Evolutionary conservation across 2,329 filamentous ascomycete genomes (phyloP).

Genomic region (Knufia fluminis): DNA sequence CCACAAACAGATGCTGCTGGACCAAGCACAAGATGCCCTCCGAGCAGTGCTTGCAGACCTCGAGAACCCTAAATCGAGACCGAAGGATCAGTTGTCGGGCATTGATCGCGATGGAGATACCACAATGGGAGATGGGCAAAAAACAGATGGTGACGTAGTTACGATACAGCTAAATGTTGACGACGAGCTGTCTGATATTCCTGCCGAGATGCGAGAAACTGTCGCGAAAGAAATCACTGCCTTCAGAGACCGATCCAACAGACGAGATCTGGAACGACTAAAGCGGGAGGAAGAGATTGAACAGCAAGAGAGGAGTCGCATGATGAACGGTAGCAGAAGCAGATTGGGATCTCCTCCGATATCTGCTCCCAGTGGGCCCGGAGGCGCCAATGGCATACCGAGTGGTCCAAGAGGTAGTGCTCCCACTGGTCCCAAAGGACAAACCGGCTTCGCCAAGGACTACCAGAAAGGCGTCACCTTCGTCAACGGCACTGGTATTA

Average conservation of each 20-base stretch:
- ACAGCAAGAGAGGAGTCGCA: conserved; percentile 65
- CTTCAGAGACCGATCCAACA: conserved; percentile 84
- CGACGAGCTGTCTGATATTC: conserved; percentile 91
- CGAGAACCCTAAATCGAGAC: conserved; percentile 53
- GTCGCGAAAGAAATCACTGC: conserved; percentile 90
- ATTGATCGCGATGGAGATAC: conserved; percentile 59
- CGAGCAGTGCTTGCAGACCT: conserved; percentile 60
- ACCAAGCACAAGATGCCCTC: conserved; percentile 59
- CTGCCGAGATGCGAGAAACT: conserved; percentile 88
- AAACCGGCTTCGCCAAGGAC: conserved; percentile 57
- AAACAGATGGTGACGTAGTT: conserved; percentile 59
- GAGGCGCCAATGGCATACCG: conserved; percentile 64
- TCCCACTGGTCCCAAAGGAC: conserved; percentile 60
- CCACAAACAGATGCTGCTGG: conserved; percentile 57
- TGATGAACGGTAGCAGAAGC: conserved; percentile 50
- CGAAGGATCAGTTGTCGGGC: conserved; percentile 36
- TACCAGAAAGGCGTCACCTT: conserved; percentile 73
- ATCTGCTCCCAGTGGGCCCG: conserved; percentile 52
- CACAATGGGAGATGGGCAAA: conserved; percentile 49
- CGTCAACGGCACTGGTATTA: conserved; percentile 66
- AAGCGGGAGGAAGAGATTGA: conserved; percentile 88
- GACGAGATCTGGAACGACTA: conserved; percentile 78
- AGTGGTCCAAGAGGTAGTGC: conserved; percentile 67
- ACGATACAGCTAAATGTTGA: conserved; percentile 82
- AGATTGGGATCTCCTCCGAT: conserved; percentile 64